Percentiles rank a stretch among this genome's conserved stretches.
phyloP scores from a whole-genome alignment of 2,329 filamentous ascomycete species.

The Cytospora chrysosperma region DNA sequence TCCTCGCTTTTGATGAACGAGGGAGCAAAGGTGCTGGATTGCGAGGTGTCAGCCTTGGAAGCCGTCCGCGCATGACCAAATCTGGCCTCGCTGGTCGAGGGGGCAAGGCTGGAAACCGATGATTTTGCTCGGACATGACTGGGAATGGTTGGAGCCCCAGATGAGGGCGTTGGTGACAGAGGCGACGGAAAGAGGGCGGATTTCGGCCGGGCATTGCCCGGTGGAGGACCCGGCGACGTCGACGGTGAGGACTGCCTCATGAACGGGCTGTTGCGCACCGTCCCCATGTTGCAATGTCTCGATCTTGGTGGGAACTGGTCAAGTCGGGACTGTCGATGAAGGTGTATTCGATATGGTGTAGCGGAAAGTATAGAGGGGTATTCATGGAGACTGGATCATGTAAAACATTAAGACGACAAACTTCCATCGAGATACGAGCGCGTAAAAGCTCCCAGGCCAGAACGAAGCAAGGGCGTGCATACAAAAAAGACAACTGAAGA shows the following conservation, averaged over 20 bases:
- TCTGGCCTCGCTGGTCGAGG: constrained; percentile 23
- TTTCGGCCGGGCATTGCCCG: constrained; percentile 61
- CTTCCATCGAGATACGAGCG: constrained; percentile 12
- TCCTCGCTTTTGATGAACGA: constrained; percentile 93
- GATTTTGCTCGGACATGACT: constrained; percentile 17
- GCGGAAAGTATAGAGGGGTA: constrained; percentile 7
- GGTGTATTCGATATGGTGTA: not conserved
- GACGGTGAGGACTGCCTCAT: constrained; percentile 67
- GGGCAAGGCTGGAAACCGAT: constrained; percentile 12
- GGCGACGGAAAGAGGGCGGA: constrained; percentile 67
- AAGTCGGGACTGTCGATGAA: not conserved
- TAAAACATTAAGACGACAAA: constrained; percentile 19
- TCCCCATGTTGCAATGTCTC: constrained; percentile 31
- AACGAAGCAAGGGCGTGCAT: constrained; percentile 11
- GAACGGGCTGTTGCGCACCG: constrained; percentile 79
- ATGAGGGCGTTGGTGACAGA: constrained; percentile 28
- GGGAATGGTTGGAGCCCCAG: not conserved
- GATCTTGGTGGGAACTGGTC: not conserved
- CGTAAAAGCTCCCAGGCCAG: constrained; percentile 1
- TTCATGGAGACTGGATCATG: constrained; percentile 21
- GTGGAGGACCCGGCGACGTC: constrained; percentile 46
- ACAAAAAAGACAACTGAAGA: constrained; percentile 1
- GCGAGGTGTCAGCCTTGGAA: constrained; percentile 63
- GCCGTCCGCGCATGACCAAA: constrained; percentile 49
- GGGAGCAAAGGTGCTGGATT: constrained; percentile 85